Evolutionary conservation across 805 yeast genomes (phyloP), one percentile per base, ranked within the genome.

Genomic region (Yamadazyma insecticola): DNA sequence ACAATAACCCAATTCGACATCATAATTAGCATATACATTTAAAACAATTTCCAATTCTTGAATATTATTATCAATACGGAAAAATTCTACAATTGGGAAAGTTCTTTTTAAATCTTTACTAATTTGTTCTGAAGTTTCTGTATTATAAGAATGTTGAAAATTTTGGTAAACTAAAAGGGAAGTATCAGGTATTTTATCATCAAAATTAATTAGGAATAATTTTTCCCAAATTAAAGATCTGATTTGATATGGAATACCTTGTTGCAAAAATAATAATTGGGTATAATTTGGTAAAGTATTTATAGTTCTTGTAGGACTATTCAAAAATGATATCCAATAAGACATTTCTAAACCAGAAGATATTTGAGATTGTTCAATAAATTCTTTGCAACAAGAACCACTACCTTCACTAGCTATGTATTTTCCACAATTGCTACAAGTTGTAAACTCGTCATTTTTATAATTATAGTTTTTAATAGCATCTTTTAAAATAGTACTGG

Each of bases 1-100:
- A 48, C 85, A 78, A 46, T 78, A 78, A 8, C 85, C 85, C 42
- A 78, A 71, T 42, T 77, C 80, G 31, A 68, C 67, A 52, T 78
- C 83, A 46, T 74, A 78, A 40, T 76, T 72, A 29, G 78, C 74
- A 44, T 72, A 78, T 1, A 81, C 83, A 35, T 78, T 74, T 37
- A 78, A 57, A 18, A 78, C 69, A 16, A 70, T 68, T 22, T 75
- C 76, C 35, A 78, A 67, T 40, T 62, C 60, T 7, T 47, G 39
- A 32, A 72, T 64, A 14, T 76, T 74, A 13, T 58, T 55, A 12
- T 50, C 57, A 19, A 60, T 51, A 26, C 60, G 55, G 53, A 78
- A 76, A 48, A 72, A 65, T 1, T 55, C 53, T 13, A 78, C 57
- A 13, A 63, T 57, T 2, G 84, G 83, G 47, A 76, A 78, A 0